These are phyloP conservation scores for Phytophthora europaea DNA, from an alignment of 352 stramenopile species.

Conservation along the genomic window DNA sequence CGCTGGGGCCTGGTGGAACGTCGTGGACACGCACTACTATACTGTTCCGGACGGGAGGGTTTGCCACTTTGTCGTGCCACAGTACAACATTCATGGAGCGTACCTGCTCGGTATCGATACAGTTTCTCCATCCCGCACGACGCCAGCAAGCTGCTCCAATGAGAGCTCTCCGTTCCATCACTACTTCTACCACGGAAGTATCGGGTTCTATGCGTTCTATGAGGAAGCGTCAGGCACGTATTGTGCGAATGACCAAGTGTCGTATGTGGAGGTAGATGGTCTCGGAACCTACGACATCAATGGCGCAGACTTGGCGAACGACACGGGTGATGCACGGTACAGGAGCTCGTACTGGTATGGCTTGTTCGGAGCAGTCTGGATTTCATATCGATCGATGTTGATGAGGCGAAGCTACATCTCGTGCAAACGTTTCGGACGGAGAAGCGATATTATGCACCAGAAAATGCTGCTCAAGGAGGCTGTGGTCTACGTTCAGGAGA, in stretches of 20 bases:
- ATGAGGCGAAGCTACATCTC: constrained; percentile 16
- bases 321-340: constrained; percentile 3
- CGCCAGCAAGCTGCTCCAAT: constrained; percentile 1
- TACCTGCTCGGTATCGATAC: constrained; percentile 3
- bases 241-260: constrained; percentile 6
- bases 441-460: constrained; percentile 13
- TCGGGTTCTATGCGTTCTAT: constrained; percentile 23
- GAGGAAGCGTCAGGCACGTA: constrained; percentile 18
- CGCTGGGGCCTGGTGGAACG: constrained; percentile 15
- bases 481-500: constrained; percentile 31
- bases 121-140: neutral
- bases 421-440: constrained; percentile 15
- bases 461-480: constrained; percentile 5
- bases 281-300: constrained; percentile 20
- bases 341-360: constrained; percentile 25
- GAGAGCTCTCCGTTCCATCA: constrained; percentile 14
- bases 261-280: constrained; percentile 8
- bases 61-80: constrained; percentile 17
- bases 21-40: constrained; percentile 2
- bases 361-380: constrained; percentile 20
- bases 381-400: constrained; percentile 13
- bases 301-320: neutral
- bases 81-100: constrained; percentile 24
- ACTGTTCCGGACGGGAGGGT: neutral
- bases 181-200: constrained; percentile 26